Evolutionary conservation across 1,139 yeast genomes (phyloP).

Genomic region (Saccharomyces hybrid): DNA sequence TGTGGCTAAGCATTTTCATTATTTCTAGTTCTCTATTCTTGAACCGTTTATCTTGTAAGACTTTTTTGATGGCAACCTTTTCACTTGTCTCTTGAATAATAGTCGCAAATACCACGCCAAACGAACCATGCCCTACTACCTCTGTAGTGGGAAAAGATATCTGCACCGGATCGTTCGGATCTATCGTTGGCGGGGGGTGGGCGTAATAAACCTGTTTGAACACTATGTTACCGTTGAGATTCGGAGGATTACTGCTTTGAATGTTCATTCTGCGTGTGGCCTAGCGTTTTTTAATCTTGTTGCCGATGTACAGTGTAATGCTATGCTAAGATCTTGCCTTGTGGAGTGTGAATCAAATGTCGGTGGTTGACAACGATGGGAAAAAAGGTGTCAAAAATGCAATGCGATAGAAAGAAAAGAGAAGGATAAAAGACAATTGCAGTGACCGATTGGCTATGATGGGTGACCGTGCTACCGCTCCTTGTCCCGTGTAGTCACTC

Average conservation of each 20-base stretch:
- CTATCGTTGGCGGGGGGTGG: conserved; percentile 13
- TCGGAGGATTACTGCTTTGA: not conserved
- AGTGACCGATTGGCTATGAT: not conserved
- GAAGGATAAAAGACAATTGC: not conserved
- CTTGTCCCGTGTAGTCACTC: not conserved
- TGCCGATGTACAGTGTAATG: not conserved
- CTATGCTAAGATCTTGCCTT: not conserved
- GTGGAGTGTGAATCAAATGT: not conserved
- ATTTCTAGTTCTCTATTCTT: conserved; percentile 95
- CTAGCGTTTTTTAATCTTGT: not conserved
- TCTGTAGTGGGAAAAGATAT: conserved; percentile 37
- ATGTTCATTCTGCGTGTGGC: not conserved
- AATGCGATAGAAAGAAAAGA: not conserved
- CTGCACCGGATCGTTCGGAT: conserved; percentile 24
- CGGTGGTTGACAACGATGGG: not conserved
- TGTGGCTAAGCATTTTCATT: conserved; percentile 78
- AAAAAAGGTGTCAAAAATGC: not conserved
- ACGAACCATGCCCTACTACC: conserved; percentile 96
- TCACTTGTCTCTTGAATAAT: conserved; percentile 68
- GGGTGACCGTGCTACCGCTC: not conserved
- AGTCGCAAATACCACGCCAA: conserved; percentile 92
- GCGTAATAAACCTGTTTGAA: conserved; percentile 28
- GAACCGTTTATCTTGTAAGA: conserved; percentile 88
- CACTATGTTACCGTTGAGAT: conserved; percentile 17
- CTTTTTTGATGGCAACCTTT: conserved; percentile 87